Evolutionary conservation across 2,329 filamentous ascomycete genomes (phyloP).

Genomic region (Cladosporium sp.): DNA sequence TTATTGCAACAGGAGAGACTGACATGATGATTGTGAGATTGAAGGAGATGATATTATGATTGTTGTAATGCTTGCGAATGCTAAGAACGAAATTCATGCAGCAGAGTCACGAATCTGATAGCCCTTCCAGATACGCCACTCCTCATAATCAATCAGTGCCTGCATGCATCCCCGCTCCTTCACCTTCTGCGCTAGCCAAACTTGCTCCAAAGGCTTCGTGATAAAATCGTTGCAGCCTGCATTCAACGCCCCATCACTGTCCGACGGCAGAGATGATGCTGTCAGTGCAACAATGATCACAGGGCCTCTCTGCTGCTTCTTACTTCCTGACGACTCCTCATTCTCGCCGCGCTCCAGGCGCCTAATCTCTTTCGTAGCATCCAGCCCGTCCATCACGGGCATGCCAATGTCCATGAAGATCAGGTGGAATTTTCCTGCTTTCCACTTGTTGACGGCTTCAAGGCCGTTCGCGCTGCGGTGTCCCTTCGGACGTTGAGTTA

Average conservation of each 20-base stretch:
- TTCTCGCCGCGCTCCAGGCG: conserved; percentile 30
- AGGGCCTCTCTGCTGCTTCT: conserved; percentile 74
- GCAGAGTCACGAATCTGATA: neutral
- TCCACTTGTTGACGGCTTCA: conserved; percentile 15
- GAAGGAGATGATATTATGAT: too few relatives aligned
- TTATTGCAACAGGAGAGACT: too few relatives aligned
- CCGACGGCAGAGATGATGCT: conserved; percentile 83
- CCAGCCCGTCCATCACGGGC: conserved; percentile 32
- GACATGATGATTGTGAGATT: too few relatives aligned
- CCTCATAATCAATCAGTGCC: conserved; percentile 89
- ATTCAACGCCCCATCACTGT: conserved; percentile 83
- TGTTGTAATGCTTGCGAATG: neutral
- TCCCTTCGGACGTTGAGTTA: conserved; percentile 16
- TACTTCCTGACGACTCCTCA: conserved; percentile 62
- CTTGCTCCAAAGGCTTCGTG: conserved; percentile 93
- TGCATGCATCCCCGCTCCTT: conserved; percentile 99
- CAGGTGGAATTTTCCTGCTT: conserved; percentile 35
- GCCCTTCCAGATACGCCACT: conserved; percentile 75
- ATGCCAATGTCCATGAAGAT: conserved; percentile 46
- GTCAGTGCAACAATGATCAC: conserved; percentile 94
- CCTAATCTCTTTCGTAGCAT: conserved; percentile 27
- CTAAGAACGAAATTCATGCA: neutral
- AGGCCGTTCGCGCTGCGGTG: conserved; percentile 17
- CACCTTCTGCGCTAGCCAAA: conserved; percentile 88
- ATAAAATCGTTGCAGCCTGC: conserved; percentile 93